A percentile compares a stretch with the other conserved stretches of the same genome.
phyloP scores from a whole-genome alignment of 2,329 filamentous ascomycete species.

The Aspergillus sp. region DNA sequence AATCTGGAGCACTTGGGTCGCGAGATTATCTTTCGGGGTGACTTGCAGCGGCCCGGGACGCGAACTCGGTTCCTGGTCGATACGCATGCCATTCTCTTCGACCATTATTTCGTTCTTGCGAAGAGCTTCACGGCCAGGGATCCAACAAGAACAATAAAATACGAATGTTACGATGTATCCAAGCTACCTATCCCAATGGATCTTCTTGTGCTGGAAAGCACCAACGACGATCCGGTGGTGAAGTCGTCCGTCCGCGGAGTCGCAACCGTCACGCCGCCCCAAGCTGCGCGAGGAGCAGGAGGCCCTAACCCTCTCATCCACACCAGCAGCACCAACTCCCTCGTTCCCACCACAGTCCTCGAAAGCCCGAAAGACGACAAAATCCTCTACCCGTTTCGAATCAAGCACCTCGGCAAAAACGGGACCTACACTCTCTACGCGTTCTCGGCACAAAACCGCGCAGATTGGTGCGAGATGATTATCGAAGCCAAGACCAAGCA shows the following conservation, averaged over 20 bases:
- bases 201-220: slow-evolving; percentile 81
- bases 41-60: slow-evolving; percentile 77
- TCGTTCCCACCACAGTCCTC: slow-evolving; percentile 41
- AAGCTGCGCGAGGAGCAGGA: slow-evolving; percentile 33
- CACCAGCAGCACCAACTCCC: slow-evolving; percentile 57
- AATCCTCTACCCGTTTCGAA: slow-evolving; percentile 84
- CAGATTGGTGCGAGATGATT: slow-evolving; percentile 89
- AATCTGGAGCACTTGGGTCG: slow-evolving; percentile 92
- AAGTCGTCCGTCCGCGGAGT: slow-evolving; percentile 69
- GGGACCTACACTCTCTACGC: slow-evolving; percentile 90
- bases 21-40: slow-evolving; percentile 79
- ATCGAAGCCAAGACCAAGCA: slow-evolving; percentile 91
- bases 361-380: slow-evolving; percentile 62
- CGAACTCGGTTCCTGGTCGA: slow-evolving; percentile 91
- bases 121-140: slow-evolving; percentile 66
- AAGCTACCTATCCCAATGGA: slow-evolving; percentile 96
- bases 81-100: slow-evolving; percentile 86
- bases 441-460: slow-evolving; percentile 61
- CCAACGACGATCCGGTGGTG: slow-evolving; percentile 81
- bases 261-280: slow-evolving; percentile 48
- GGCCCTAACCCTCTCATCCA: slow-evolving; percentile 44
- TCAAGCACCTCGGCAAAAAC: slow-evolving; percentile 84
- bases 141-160: slow-evolving; percentile 62
- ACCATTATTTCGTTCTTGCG: slow-evolving; percentile 89
- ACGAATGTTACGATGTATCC: slow-evolving; percentile 81